Evolutionary conservation across 2,329 filamentous ascomycete genomes (phyloP).

Genomic region (Thelonectria blattea): DNA sequence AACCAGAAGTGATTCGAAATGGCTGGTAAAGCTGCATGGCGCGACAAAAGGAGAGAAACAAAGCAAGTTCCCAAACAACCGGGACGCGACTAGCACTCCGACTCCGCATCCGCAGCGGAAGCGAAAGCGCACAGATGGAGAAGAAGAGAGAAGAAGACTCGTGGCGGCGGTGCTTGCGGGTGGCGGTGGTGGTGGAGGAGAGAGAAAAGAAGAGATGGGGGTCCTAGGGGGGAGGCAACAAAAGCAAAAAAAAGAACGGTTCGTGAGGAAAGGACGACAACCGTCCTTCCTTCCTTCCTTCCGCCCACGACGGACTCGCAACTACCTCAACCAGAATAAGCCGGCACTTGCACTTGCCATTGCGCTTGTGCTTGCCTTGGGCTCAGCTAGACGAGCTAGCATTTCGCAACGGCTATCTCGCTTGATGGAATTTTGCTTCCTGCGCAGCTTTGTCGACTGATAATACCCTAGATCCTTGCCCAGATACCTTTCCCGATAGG

Average conservation of each 20-base stretch:
- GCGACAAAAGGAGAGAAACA: slow-evolving; percentile 10
- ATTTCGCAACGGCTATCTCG: neutral
- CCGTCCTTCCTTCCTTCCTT: neutral
- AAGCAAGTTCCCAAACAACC: slow-evolving; percentile 11
- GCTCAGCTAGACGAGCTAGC: neutral
- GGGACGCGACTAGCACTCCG: neutral
- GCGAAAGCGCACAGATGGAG: neutral
- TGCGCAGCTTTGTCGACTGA: neutral
- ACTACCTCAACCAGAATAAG: neutral
- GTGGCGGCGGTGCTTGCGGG: neutral
- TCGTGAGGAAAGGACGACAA: neutral
- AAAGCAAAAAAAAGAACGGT: neutral
- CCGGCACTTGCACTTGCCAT: neutral
- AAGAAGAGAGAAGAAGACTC: neutral
- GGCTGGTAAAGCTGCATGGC: neutral
- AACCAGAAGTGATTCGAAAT: neutral
- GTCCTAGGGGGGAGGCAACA: neutral
- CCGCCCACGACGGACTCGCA: neutral
- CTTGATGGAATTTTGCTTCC: neutral
- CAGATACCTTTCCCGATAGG: neutral
- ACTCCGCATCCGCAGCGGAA: slow-evolving; percentile 2
- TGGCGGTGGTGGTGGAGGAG: neutral
- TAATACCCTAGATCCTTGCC: neutral
- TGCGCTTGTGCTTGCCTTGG: neutral
- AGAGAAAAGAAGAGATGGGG: slow-evolving; percentile 1